These are phyloP conservation scores for Urtica urens DNA, from an alignment of 306 rosid species.

Conservation along the genomic window DNA sequence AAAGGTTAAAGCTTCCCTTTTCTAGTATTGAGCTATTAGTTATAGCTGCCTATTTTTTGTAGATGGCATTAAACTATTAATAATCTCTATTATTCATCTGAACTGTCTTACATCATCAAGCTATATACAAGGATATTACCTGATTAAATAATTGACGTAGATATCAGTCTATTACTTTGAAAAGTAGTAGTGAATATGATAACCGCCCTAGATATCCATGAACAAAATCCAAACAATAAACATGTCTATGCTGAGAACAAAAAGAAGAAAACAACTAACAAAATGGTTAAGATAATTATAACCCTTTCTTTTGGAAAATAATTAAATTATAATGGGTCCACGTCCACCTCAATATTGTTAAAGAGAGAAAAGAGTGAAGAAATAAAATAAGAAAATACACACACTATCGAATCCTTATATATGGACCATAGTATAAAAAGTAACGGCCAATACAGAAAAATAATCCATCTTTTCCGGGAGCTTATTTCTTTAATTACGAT, in stretches of 20 bases:
- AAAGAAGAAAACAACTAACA: conserved; percentile 12
- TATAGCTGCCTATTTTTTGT: too few species aligned
- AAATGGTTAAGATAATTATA: conserved; percentile 6
- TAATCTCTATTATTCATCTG: too few species aligned
- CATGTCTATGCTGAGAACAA: conserved; percentile 4
- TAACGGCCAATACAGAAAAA: conserved; percentile 21
- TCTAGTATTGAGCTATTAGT: too few species aligned
- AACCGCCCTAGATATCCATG: too few species aligned
- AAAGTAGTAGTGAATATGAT: too few species aligned
- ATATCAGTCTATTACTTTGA: not conserved
- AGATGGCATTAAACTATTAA: too few species aligned
- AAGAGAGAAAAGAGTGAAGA: conserved; percentile 8
- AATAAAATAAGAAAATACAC: conserved; percentile 2
- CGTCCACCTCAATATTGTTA: conserved; percentile 13
- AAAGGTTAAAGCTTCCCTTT: too few species aligned
- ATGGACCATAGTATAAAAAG: conserved; percentile 8
- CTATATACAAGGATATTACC: too few species aligned
- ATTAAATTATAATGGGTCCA: conserved; percentile 15
- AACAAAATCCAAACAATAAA: conserved; percentile 1
- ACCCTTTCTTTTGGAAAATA: conserved; percentile 9
- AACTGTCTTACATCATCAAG: too few species aligned
- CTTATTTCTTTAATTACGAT: not conserved
- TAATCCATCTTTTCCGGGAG: conserved; percentile 27
- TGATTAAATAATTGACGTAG: too few species aligned
- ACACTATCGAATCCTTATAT: not conserved